These are phyloP conservation scores for Suillus occidentalis DNA, from an alignment of 768 basidiomycete genomes.

Conservation along the genomic window DNA sequence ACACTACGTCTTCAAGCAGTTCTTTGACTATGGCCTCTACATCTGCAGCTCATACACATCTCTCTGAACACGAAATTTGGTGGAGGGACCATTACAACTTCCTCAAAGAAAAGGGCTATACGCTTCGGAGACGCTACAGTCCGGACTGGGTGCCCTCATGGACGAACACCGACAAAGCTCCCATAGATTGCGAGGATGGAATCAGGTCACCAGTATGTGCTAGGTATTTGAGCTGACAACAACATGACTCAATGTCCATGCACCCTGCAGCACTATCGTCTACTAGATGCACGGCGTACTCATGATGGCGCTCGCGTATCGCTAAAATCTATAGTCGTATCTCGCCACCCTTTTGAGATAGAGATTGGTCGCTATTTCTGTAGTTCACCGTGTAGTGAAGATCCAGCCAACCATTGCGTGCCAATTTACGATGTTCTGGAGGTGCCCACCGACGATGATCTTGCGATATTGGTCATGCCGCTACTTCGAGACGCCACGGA, in stretches of 20 bases:
- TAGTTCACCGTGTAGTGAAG: not conserved
- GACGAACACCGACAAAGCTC: slow-evolving; percentile 8
- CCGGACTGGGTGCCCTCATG: slow-evolving; percentile 25
- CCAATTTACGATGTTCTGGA: slow-evolving; percentile 20
- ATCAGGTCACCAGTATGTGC: not conserved
- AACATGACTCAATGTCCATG: too few species aligned
- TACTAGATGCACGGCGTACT: slow-evolving; percentile 27
- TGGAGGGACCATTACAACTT: slow-evolving; percentile 8
- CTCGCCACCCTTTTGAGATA: slow-evolving; percentile 18
- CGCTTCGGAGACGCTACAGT: slow-evolving; percentile 17
- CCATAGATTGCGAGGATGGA: slow-evolving; percentile 8
- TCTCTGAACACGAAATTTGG: not conserved
- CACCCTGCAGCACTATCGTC: not conserved
- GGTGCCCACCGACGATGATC: slow-evolving; percentile 7
- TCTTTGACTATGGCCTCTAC: not conserved
- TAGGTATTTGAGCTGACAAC: too few species aligned
- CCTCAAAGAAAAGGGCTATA: slow-evolving; percentile 18
- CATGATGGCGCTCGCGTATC: slow-evolving; percentile 25
- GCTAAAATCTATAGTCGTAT: slow-evolving; percentile 23
- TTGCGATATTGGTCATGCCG: slow-evolving; percentile 25
- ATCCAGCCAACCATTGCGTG: slow-evolving; percentile 22
- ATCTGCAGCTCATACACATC: not conserved
- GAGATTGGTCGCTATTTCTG: slow-evolving; percentile 19
- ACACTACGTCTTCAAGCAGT: not conserved
- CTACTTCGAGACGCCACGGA: slow-evolving; percentile 18